Evolutionary conservation across 192 early-diverging fungal genomes (phyloP).

Genomic region (Piromyces sp.): DNA sequence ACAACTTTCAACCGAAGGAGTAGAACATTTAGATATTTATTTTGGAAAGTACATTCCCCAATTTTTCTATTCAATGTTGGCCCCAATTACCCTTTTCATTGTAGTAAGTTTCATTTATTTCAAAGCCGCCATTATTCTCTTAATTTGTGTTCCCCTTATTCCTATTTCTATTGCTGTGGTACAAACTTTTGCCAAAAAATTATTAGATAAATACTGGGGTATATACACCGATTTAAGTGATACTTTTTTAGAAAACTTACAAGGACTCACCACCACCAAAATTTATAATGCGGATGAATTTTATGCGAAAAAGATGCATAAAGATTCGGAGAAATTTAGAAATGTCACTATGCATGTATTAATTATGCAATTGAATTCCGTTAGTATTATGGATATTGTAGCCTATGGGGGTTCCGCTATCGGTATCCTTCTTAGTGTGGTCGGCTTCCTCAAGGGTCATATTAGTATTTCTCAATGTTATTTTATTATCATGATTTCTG

Average conservation of each 20-base stretch:
- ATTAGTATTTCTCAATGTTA: not conserved
- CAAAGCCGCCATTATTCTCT: not conserved
- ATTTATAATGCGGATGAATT: not conserved
- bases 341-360: not conserved
- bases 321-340: not conserved
- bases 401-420: not conserved
- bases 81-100: not conserved
- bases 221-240: not conserved
- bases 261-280: not conserved
- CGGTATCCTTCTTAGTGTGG: not conserved
- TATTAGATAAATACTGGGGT: not conserved
- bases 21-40: not conserved
- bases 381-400: not conserved
- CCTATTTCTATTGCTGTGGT: not conserved
- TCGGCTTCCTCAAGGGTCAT: not conserved
- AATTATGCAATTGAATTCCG: not conserved
- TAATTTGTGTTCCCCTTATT: not conserved
- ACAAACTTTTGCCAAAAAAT: not conserved
- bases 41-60: not conserved
- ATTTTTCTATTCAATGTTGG: not conserved
- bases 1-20: not conserved
- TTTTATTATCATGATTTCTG: not conserved
- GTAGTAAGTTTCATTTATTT: not conserved
- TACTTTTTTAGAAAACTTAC: not conserved
- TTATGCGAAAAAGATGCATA: not conserved